Evolutionary conservation across 352 stramenopile species (phyloP).

Genomic region (Albugo candida): DNA sequence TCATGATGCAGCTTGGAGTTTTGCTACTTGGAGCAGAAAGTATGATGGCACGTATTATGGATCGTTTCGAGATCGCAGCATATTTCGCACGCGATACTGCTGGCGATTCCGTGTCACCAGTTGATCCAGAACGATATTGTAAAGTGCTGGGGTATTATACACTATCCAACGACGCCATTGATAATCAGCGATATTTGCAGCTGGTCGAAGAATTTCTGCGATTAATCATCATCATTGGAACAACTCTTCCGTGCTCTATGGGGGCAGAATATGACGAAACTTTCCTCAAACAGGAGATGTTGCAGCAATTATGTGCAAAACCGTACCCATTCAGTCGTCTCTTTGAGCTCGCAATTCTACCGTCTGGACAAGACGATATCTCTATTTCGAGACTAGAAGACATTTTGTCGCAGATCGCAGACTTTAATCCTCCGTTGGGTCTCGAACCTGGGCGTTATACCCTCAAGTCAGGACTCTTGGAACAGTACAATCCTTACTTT

Average conservation of each 20-base stretch:
- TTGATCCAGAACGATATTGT: no score
- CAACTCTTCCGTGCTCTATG: conserved; percentile 38
- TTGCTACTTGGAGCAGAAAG: conserved; percentile 40
- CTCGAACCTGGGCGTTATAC: conserved; percentile 65
- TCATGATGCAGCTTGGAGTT: conserved; percentile 57
- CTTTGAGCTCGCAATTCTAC: conserved; percentile 58
- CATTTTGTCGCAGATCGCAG: conserved; percentile 34
- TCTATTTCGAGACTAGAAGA: conserved; percentile 39
- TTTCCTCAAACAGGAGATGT: conserved; percentile 67
- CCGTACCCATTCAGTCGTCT: conserved; percentile 64
- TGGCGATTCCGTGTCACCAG: not conserved
- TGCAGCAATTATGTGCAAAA: conserved; percentile 69
- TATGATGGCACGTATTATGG: conserved; percentile 45
- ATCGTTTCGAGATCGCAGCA: conserved; percentile 50
- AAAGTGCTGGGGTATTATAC: conserved; percentile 21
- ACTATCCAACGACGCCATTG: conserved; percentile 30
- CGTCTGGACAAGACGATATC: conserved; percentile 67
- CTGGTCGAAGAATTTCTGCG: conserved; percentile 73
- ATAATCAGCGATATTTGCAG: conserved; percentile 45
- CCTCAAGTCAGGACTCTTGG: conserved; percentile 45
- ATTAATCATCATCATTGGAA: conserved; percentile 56
- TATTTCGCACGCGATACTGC: conserved; percentile 21
- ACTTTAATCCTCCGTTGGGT: conserved; percentile 51
- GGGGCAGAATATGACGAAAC: conserved; percentile 41
- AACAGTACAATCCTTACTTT: conserved; percentile 77